phyloP scores from a whole-genome alignment of 192 early-diverging fungal genomes.

The Anaeromyces robustus region DNA sequence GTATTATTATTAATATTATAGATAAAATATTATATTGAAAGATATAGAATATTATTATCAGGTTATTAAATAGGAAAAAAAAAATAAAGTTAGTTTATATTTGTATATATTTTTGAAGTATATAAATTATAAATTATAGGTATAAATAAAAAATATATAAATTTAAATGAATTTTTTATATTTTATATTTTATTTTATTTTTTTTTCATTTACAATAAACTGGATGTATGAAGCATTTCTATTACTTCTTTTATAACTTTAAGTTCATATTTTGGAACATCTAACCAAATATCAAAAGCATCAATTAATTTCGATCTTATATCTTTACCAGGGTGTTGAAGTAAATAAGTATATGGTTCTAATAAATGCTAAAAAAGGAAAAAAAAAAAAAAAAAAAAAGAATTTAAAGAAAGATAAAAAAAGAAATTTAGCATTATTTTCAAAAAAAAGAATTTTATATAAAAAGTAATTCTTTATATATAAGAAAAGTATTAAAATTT shows the following conservation, averaged over 20 bases:
- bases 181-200: constrained; percentile 3
- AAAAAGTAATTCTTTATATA: no score
- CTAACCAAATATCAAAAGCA: constrained; percentile 73
- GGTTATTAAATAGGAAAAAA: not conserved
- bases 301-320: constrained; percentile 80
- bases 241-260: constrained; percentile 59
- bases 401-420: no score
- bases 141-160: no score
- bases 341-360: constrained; percentile 85
- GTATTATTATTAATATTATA: no score
- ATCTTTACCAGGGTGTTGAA: constrained; percentile 77
- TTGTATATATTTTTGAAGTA: not conserved
- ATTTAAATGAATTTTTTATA: not conserved
- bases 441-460: no score
- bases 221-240: constrained; percentile 89
- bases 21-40: no score
- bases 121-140: no score
- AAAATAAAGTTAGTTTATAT: not conserved
- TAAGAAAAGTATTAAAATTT: no score
- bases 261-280: constrained; percentile 51
- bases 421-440: no score
- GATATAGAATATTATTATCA: no score
- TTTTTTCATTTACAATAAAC: constrained; percentile 50
- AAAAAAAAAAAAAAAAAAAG: no score
- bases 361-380: constrained; percentile 17